Evolutionary conservation across 2,329 filamentous ascomycete genomes (phyloP).

Genomic region (Xylariaceae sp.): DNA sequence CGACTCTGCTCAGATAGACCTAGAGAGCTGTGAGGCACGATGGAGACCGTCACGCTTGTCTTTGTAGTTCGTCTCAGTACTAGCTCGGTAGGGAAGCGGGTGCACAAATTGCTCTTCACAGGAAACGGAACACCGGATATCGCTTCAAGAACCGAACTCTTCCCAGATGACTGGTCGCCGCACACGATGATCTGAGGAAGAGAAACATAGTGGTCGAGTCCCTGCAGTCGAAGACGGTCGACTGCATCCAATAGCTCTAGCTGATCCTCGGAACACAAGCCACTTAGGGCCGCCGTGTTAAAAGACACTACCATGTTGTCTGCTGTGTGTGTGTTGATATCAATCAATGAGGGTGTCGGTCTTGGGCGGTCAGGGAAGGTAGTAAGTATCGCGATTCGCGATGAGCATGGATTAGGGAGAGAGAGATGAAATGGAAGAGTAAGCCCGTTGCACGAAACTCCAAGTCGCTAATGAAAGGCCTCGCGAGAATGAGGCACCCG

Average conservation of each 20-base stretch:
- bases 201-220: constrained; percentile 35
- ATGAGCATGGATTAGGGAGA: too few relatives aligned
- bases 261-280: constrained; percentile 30
- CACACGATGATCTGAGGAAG: constrained; percentile 52
- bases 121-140: constrained; percentile 61
- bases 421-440: too few relatives aligned
- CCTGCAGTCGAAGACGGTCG: constrained; percentile 36
- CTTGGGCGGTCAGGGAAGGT: too few relatives aligned
- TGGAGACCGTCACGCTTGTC: constrained; percentile 34
- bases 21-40: constrained; percentile 32
- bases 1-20: constrained; percentile 21
- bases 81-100: constrained; percentile 60
- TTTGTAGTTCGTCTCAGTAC: constrained; percentile 45
- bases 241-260: constrained; percentile 37
- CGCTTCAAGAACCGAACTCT: constrained; percentile 62
- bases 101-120: constrained; percentile 54
- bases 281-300: constrained; percentile 21
- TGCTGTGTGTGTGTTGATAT: not conserved
- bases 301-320: constrained; percentile 22
- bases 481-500: too few relatives aligned
- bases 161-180: constrained; percentile 60
- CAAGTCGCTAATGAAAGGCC: too few relatives aligned
- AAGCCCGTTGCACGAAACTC: too few relatives aligned
- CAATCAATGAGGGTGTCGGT: too few relatives aligned
- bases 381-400: too few relatives aligned